Base-by-base conservation (phyloP, 2,329 filamentous ascomycete genomes). In the Cercospora zeina region DNA sequence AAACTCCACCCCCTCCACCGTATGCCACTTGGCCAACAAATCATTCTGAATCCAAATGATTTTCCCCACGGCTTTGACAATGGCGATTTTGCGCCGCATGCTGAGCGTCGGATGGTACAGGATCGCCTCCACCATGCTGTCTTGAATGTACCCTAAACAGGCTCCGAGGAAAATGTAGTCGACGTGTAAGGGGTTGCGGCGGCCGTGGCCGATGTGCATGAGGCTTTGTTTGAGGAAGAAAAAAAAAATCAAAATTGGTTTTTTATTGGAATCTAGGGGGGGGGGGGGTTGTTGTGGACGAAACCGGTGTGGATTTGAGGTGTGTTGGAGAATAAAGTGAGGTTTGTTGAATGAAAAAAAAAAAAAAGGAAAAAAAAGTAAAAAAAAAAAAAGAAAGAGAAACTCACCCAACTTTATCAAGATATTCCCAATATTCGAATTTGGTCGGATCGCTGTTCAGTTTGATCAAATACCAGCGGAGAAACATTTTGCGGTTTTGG, bases 101-200 rank as follows among this genome's bases (percentile, higher is more conserved):
- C 42, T 49, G 21, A 49, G 42, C 21, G 42, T 49, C 11, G 42
- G 42, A 7, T 49, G 42, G 7, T 49, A 49, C 11, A 49, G 42
- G 0, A 49, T 27, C 0, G 42, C 42, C 27, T 49, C 42, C 0
- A 49, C 42, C 21, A 49, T 49, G 42, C 42, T 49, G 13, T 49
- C 42, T 27, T 49, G 42, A 9, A 49, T 49, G 42, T 49, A 49
- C 21, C 42, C 42, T 8, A 49, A 11, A 27, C 42, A 49, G 2
- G 42, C 42, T 49, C 42, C 42, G 21, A 49, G 42, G 5, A 49
- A 49, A 13, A 49, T 49, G 21, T 49, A 49, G 21, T 49, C 42
- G 13, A 49, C 42, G 42, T 49, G 42, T 14, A 49, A 6, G 7
- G 42, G 42, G 21, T 49, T 49, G 13, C 42, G 42, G 3, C 42